Conservation (phyloP, 192 early-diverging fungal genomes). For the Podila horticola region DNA sequence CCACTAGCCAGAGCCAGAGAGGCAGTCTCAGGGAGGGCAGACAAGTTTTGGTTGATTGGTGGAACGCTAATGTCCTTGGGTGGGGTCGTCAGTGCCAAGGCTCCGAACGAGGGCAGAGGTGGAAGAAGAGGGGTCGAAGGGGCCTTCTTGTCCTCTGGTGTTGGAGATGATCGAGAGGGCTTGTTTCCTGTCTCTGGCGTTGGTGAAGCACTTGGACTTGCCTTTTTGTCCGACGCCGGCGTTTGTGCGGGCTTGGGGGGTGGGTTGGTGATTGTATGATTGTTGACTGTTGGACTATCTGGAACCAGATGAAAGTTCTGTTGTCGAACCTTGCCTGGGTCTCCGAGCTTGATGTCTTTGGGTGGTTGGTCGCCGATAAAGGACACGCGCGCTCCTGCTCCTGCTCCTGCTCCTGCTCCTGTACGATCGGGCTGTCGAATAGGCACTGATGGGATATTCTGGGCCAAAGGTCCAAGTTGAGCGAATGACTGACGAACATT, state of each 20-base stretch:
- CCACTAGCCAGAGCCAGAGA: conserved; percentile 33
- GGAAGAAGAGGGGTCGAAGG: conserved; percentile 26
- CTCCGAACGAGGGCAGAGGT: conserved; percentile 37
- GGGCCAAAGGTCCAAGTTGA: conserved; percentile 11
- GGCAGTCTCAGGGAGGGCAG: conserved; percentile 36
- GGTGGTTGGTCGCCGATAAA: conserved; percentile 8
- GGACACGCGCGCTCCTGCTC: conserved; percentile 23
- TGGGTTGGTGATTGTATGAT: background rate
- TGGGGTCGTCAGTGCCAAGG: conserved; percentile 34
- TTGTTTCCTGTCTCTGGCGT: background rate
- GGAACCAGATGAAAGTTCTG: background rate
- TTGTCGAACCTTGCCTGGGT: background rate
- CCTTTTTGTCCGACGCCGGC: background rate
- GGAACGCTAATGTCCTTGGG: conserved; percentile 26
- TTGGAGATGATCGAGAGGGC: background rate
- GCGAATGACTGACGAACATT: conserved; percentile 33
- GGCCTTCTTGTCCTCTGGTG: background rate
- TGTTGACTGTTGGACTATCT: conserved; percentile 32
- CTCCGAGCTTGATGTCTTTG: conserved; percentile 5
- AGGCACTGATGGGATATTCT: conserved; percentile 24
- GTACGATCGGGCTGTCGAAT: conserved; percentile 5
- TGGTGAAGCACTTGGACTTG: background rate
- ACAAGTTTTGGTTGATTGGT: conserved; percentile 11
- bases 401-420: conserved; percentile 7
- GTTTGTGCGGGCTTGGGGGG: background rate